Conservation (phyloP, 352 stramenopile genomes). For the Albugo laibachii region DNA sequence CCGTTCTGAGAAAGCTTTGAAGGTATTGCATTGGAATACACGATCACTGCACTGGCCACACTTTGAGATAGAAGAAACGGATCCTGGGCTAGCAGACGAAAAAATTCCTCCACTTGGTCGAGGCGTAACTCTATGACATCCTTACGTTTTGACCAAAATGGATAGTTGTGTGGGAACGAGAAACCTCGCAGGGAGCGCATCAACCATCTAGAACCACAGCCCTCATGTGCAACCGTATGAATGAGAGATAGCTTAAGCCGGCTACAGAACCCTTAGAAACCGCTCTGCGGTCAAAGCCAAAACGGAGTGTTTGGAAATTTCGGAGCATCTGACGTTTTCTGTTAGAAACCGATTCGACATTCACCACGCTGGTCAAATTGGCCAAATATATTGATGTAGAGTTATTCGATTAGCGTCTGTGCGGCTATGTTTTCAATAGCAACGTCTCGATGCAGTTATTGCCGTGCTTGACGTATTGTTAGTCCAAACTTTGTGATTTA, state of each 20-base stretch:
- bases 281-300: too few species aligned
- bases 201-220: constrained; percentile 62
- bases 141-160: constrained; percentile 21
- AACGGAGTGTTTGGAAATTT: too few species aligned
- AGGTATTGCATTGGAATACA: constrained; percentile 35
- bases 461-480: too few species aligned
- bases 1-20: constrained; percentile 37
- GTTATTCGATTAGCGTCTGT: too few species aligned
- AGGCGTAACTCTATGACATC: constrained; percentile 28
- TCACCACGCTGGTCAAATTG: too few species aligned
- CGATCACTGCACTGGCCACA: constrained; percentile 34
- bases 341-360: too few species aligned
- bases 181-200: constrained; percentile 31
- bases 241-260: constrained; percentile 30
- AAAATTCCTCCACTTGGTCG: constrained; percentile 28
- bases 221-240: constrained; percentile 19
- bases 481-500: too few species aligned
- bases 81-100: constrained; percentile 28
- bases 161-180: constrained; percentile 34
- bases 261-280: too few species aligned
- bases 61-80: constrained; percentile 62
- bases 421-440: too few species aligned
- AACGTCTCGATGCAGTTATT: too few species aligned
- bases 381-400: too few species aligned
- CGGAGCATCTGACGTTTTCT: too few species aligned